Conservation (phyloP, 164 flowering plant species). For the Aristolochia contorta region DNA sequence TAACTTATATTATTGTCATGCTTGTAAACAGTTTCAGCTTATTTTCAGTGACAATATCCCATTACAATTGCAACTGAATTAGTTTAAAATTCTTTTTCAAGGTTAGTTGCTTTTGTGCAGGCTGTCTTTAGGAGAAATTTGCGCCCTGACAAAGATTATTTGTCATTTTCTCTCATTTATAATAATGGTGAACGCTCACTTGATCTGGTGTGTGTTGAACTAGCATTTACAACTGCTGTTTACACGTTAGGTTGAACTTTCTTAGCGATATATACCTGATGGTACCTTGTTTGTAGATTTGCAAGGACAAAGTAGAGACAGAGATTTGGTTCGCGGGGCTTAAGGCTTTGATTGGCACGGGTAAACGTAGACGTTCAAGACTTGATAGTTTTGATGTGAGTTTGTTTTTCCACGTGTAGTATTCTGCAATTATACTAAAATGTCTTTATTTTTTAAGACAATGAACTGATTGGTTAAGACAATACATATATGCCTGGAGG, state of each 20-base stretch:
- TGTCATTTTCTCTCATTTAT: constrained; percentile 86
- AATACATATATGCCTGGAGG: too few relatives aligned
- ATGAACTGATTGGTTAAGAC: background rate
- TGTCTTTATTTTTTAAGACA: background rate
- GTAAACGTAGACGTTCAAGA: constrained; percentile 41
- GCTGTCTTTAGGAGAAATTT: constrained; percentile 73
- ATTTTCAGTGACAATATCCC: background rate
- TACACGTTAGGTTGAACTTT: background rate
- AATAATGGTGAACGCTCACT: constrained; percentile 80
- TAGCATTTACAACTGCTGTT: background rate
- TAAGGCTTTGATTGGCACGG: constrained; percentile 50
- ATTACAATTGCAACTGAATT: background rate
- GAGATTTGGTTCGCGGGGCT: constrained; percentile 82
- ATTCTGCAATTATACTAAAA: background rate
- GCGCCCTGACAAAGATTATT: constrained; percentile 84
- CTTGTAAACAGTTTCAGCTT: background rate
- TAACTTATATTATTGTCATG: too few relatives aligned
- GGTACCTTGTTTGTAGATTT: constrained; percentile 35
- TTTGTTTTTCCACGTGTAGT: background rate
- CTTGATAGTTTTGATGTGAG: constrained; percentile 56
- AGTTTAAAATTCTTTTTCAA: too few relatives aligned
- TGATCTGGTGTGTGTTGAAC: constrained; percentile 65
- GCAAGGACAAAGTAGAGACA: constrained; percentile 82
- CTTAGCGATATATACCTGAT: too few relatives aligned
- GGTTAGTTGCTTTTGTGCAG: constrained; percentile 26